A percentile compares a stretch with the other conserved stretches of the same genome.
These are phyloP conservation scores for Zymoseptoria brevis DNA, from an alignment of 2,329 filamentous ascomycete species.

Conservation along the genomic window DNA sequence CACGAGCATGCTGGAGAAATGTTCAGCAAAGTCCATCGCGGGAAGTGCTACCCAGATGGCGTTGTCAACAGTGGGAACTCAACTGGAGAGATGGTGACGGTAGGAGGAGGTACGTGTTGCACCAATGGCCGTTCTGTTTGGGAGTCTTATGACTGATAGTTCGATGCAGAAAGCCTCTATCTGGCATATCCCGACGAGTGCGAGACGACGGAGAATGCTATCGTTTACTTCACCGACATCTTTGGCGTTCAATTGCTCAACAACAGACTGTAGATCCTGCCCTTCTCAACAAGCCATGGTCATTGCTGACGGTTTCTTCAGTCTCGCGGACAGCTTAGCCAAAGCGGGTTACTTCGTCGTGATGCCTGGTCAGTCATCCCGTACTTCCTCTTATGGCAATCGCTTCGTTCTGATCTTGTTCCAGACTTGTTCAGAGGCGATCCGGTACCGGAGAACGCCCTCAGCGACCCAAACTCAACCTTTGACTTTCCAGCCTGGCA, in stretches of 20 bases:
- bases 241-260: conserved; percentile 28
- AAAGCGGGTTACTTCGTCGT: conserved; percentile 27
- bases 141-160: not conserved
- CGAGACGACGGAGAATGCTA: conserved; percentile 15
- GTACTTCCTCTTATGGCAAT: not conserved
- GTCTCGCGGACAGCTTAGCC: conserved; percentile 29
- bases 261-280: conserved; percentile 23
- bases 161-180: conserved; percentile 15
- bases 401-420: not conserved
- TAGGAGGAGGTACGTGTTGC: conserved; percentile 10
- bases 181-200: conserved; percentile 11
- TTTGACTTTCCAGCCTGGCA: conserved; percentile 40
- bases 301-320: conserved; percentile 4
- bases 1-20: conserved; percentile 17
- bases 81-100: conserved; percentile 8
- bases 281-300: too few species aligned
- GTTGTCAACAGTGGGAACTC: conserved; percentile 14
- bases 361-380: conserved; percentile 10
- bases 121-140: not conserved
- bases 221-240: conserved; percentile 30
- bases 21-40: conserved; percentile 7
- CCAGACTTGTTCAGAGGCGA: conserved; percentile 31
- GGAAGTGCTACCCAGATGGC: conserved; percentile 8
- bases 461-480: conserved; percentile 22
- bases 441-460: conserved; percentile 21